Percentiles rank a stretch among this genome's conserved stretches.
Conservation (phyloP, 768 basidiomycete species). For the Cyclocybe cylindracea region DNA sequence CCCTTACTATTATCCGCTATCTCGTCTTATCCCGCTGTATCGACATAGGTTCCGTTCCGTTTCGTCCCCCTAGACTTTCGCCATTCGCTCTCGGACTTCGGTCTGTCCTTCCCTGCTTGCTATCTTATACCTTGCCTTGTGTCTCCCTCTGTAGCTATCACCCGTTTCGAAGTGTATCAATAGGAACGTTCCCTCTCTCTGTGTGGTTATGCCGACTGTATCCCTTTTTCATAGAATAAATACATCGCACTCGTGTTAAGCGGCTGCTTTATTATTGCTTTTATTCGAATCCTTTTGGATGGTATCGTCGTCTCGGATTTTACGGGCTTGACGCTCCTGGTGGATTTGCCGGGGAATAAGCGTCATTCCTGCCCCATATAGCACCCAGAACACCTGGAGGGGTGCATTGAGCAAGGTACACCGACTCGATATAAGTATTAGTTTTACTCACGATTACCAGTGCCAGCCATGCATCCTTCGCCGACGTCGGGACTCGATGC, state of each 20-base stretch:
- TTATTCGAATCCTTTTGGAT: slow-evolving; percentile 9
- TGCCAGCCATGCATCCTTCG: slow-evolving; percentile 49
- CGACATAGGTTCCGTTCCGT: slow-evolving; percentile 13
- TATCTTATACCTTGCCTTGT: slow-evolving; percentile 9
- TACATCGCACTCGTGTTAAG: slow-evolving; percentile 1
- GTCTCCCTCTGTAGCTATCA: slow-evolving; percentile 1
- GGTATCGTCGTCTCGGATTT: slow-evolving; percentile 17
- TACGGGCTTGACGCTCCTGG: slow-evolving; percentile 34
- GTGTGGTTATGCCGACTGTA: slow-evolving; percentile 18
- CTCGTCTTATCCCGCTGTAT: slow-evolving; percentile 19
- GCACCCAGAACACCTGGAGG: slow-evolving; percentile 46
- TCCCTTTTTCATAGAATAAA: slow-evolving; percentile 13
- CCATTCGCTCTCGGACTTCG: slow-evolving; percentile 7
- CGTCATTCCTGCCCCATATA: slow-evolving; percentile 42
- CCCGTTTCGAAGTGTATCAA: slow-evolving; percentile 20
- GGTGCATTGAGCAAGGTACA: no score
- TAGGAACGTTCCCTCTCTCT: slow-evolving; percentile 2
- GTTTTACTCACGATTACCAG: slow-evolving; percentile 34
- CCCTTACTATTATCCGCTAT: slow-evolving; percentile 7
- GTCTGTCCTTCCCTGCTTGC: slow-evolving; percentile 4
- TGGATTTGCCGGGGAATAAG: slow-evolving; percentile 47
- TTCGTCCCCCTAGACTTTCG: slow-evolving; percentile 8
- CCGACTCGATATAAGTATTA: no score
- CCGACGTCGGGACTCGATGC: slow-evolving; percentile 36
- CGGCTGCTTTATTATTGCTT: not conserved